Evolutionary conservation across 495 filamentous ascomycete species (phyloP), one percentile per base, ranked within the genome.

Genomic region (Penicillium cosmopolitanum): DNA sequence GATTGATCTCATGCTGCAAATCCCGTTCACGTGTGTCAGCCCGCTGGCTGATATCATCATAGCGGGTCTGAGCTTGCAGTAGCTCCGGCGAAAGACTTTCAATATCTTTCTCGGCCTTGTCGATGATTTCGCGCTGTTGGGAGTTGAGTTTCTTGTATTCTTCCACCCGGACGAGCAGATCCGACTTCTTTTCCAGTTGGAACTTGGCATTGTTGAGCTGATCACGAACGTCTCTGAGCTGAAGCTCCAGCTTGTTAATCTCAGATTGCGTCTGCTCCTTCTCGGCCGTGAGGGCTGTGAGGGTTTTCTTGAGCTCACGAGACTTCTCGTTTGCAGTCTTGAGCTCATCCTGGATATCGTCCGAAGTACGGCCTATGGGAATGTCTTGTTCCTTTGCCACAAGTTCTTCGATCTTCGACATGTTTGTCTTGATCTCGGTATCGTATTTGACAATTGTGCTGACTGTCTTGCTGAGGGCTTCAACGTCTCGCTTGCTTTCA

Each of bases 271-370:
- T 74, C 28, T 84, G 83, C 33, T 97, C 92, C 63, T 84, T 88
- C 13, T 96, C 91, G 4, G 69, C 70, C 1, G 79, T 82, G 33
- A 96, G 70, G 55, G 87, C 89, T 15, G 78, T 67, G 13, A 93
- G 81, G 28, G 76, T 81, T 34, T 83, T 77, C 64, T 89, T 90
- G 10, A 86, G 64, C n/a, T 71, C 66, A 56, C 85, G 81, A 23
- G 84, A 78, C 66, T 89, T 85, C 58, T 93, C 91, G n/a, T 81
- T 82, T 62, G 87, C 81, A 28, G 76, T 69, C 19, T 84, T 82
- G 55, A 91, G 85, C 51, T 95, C 83, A 15, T 89, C 84, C 62
- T 93, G 90, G 58, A 98, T 91, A 60, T 96, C 90, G 51, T 97
- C 89, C 16, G 92, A 75, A 7, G 89, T 89, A 59, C 88, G 85